Evolutionary conservation across 441 rosid species (phyloP), one percentile per base, ranked within the genome.

Genomic region (Geranium incanum): DNA sequence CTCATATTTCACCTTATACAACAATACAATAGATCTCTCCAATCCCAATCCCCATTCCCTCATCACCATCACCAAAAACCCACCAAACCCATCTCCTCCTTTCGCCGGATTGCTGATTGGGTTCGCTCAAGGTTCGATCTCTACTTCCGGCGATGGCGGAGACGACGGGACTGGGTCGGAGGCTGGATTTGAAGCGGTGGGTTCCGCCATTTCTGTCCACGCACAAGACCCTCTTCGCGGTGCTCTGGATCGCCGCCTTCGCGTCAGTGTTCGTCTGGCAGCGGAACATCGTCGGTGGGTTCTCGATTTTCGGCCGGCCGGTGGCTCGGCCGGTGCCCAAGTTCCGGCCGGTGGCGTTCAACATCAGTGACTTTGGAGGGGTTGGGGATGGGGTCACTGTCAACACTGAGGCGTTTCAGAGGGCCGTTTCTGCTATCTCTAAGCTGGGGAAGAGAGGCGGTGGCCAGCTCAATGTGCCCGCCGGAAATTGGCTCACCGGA

Each of bases 401-500:
- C 66, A 89, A 95, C 60, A 95, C 99, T 1, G 88, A 80, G 80
- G 97, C 99, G 4, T 95, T 95, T 68, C 92, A 90, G 88, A 82
- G 89, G 82, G 99, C 96, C 11, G 77, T 95, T 70, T 68, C 38
- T 66, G 85, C 87, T n/a, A 92, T 95, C 73, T 87, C 96, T 59
- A 88, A 88, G 91, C 82, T 89, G 12, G 85, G 75, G 66, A 82
- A 74, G 78, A 79, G 74, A 50, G 98, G 97, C 6, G 95, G 95
- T 3, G 97, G 90, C 9, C 97, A 92, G 91, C 88, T 95, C 55
- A 92, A 90, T 80, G 95, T 95, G 75, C 92, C 92, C 19, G 87
- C 95, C 0, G 97, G 98, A 38, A 84, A 78, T 70, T 95, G 99
- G 99, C 87, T 95, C 0, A 90, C 99, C 67, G 95, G 93, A 12